phyloP scores from a whole-genome alignment of 257 asterid genomes.

The Fraxinus cuspidata region DNA sequence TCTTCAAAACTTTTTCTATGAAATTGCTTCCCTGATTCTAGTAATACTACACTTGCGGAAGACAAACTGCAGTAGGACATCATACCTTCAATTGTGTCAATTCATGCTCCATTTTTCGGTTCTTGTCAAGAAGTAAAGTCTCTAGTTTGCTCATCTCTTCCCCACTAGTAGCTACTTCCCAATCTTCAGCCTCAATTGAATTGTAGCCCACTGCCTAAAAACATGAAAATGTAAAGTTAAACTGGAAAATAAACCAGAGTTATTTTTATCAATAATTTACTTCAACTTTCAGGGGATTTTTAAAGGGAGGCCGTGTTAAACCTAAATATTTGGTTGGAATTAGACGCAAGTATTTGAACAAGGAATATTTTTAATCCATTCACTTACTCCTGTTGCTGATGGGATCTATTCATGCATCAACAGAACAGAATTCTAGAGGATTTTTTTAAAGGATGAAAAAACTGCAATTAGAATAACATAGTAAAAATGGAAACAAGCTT shows the following conservation, averaged over 20 bases:
- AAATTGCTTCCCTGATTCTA: conserved; percentile 16
- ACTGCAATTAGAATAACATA: conserved; percentile 20
- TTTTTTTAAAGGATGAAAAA: conserved; percentile 19
- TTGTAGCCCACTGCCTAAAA: conserved; percentile 98
- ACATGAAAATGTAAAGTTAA: conserved; percentile 18
- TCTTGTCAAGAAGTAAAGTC: conserved; percentile 92
- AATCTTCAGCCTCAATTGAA: conserved; percentile 99
- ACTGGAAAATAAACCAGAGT: conserved; percentile 2
- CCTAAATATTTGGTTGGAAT: not conserved
- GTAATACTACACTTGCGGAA: conserved; percentile 1
- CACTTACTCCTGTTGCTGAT: not conserved
- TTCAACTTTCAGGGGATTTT: not conserved
- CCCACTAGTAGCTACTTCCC: conserved; percentile 98
- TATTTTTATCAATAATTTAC: conserved; percentile 7
- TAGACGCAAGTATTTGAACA: conserved; percentile 1
- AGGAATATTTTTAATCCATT: conserved; percentile 3
- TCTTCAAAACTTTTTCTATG: conserved; percentile 15
- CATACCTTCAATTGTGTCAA: conserved; percentile 86
- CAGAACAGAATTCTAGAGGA: conserved; percentile 4
- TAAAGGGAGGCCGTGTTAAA: not conserved
- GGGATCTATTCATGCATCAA: conserved; percentile 12
- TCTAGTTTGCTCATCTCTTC: conserved; percentile 99
- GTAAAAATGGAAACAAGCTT: conserved; percentile 15
- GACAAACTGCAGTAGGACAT: conserved; percentile 23
- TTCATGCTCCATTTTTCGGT: conserved; percentile 98